These are phyloP conservation scores for Lobosporangium transversale DNA, from an alignment of 192 early-diverging fungal genomes.

Conservation along the genomic window DNA sequence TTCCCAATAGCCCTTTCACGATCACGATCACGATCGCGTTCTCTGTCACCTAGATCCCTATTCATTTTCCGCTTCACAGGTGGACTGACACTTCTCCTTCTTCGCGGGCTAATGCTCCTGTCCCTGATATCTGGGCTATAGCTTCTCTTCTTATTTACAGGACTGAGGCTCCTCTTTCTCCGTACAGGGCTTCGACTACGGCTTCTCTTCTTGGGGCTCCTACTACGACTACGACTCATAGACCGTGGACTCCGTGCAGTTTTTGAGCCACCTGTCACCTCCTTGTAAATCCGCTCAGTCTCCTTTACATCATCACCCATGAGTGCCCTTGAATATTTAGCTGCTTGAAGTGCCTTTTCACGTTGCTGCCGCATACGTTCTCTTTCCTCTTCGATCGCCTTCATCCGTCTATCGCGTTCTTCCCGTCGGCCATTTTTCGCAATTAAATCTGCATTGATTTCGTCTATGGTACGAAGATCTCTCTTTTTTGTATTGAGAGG, in stretches of 20 bases:
- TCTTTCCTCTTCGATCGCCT: slow-evolving; percentile 28
- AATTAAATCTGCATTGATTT: slow-evolving; percentile 12
- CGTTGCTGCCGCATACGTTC: slow-evolving; percentile 24
- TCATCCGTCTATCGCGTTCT: slow-evolving; percentile 29
- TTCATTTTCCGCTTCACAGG: slow-evolving; percentile 29
- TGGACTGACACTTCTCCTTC: slow-evolving; percentile 27
- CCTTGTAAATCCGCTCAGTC: slow-evolving; percentile 34
- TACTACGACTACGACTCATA: slow-evolving; percentile 23
- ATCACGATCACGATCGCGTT: slow-evolving; percentile 19
- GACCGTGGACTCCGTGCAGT: neutral
- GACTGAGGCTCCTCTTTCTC: slow-evolving; percentile 23
- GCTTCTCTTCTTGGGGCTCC: slow-evolving; percentile 25
- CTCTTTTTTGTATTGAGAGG: slow-evolving; percentile 40
- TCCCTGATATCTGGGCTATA: slow-evolving; percentile 12
- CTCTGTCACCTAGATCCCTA: slow-evolving; percentile 24
- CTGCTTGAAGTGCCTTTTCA: slow-evolving; percentile 38
- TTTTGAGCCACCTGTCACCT: slow-evolving; percentile 3
- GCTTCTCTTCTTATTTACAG: slow-evolving; percentile 15
- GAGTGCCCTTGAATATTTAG: slow-evolving; percentile 28
- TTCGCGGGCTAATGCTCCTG: slow-evolving; percentile 28
- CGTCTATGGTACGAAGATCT: slow-evolving; percentile 32
- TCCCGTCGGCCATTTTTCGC: slow-evolving; percentile 25
- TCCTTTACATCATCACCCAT: slow-evolving; percentile 37
- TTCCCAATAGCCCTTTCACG: slow-evolving; percentile 11
- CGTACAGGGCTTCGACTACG: slow-evolving; percentile 19